A percentile compares a stretch with the other conserved stretches of the same genome.
These are phyloP conservation scores for Gleditsia sinensis DNA, from an alignment of 306 rosid genomes.

Conservation along the genomic window DNA sequence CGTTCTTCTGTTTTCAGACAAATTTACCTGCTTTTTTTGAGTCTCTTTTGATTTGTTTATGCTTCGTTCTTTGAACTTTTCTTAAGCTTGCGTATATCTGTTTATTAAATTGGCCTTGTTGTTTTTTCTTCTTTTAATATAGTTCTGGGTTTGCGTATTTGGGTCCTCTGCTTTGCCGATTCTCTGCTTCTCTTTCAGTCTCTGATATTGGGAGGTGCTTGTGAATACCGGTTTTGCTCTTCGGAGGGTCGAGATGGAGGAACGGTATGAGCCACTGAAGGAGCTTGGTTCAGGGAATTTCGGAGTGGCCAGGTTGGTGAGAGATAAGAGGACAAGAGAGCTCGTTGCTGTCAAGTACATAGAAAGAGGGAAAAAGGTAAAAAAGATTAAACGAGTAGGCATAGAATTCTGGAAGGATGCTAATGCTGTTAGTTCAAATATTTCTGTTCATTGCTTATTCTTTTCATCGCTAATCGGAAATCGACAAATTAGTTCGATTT, in stretches of 20 bases:
- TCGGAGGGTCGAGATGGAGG: constrained; percentile 56
- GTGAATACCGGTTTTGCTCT: background rate
- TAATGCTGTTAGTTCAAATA: background rate
- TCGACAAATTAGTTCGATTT: background rate
- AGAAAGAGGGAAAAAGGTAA: constrained; percentile 82
- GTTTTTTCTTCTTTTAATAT: background rate
- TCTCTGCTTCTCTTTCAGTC: background rate
- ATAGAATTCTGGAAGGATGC: background rate
- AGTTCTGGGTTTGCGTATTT: background rate
- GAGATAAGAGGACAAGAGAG: constrained; percentile 72
- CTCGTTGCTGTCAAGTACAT: constrained; percentile 93
- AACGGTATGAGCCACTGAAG: constrained; percentile 71
- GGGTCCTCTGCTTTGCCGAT: background rate
- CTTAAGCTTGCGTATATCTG: background rate
- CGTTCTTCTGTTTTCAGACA: constrained; percentile 1
- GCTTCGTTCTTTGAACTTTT: background rate
- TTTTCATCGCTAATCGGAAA: constrained; percentile 5
- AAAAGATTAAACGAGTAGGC: background rate
- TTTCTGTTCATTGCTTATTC: background rate
- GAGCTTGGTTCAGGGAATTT: constrained; percentile 90
- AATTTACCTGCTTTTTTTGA: background rate
- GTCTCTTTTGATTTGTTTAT: background rate
- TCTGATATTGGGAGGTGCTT: background rate
- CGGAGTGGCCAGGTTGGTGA: constrained; percentile 87
- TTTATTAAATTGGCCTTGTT: background rate